Evolutionary conservation across 306 rosid genomes (phyloP), one percentile per base, ranked within the genome.

Genomic region (Pueraria montana): DNA sequence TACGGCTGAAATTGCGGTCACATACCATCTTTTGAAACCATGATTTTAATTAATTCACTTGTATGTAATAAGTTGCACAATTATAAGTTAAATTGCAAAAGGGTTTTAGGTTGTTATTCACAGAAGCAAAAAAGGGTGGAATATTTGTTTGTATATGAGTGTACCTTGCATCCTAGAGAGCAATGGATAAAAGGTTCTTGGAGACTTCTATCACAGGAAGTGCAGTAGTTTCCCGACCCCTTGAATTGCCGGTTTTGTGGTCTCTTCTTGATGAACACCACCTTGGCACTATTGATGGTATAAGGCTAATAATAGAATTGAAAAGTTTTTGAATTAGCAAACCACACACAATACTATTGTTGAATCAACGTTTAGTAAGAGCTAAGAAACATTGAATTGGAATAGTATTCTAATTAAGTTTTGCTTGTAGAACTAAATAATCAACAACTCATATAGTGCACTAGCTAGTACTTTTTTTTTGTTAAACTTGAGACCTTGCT

Each of bases 241-340:
- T 74, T 74, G 49, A 74, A 34, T 74, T 52, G 78, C 20, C 78
- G 30, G 17, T 74, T 74, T 34, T 74, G 78, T n/a, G 78, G 78
- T 34, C 78, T 74, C 66, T 74, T 74, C 78, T 74, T 74, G 65
- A 74, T 74, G 66, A 74, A 74, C 78, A 74, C 66, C 65, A 74
- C 78, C 66, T 74, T 74, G 20, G 66, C 78, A 32, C 66, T 32
- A 12, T 74, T 74, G 49, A 74, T 74, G 50, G 78, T 74, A 34
- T 74, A 74, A 2, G 78, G 7, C 78, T 74, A 53, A 27, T 74
- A 53, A 27, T 34, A 34, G 1, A 74, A 34, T 34, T 74, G 4
- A 53, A 30, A 18, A 56, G 6, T 32, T 52, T 42, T 70, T 6
- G 16, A 42, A 68, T 36, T 38, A 66, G 23, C 17, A 18, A 34